These are phyloP conservation scores for Alternaria angustiovoidea DNA, from an alignment of 2,329 filamentous ascomycete genomes.

Conservation along the genomic window DNA sequence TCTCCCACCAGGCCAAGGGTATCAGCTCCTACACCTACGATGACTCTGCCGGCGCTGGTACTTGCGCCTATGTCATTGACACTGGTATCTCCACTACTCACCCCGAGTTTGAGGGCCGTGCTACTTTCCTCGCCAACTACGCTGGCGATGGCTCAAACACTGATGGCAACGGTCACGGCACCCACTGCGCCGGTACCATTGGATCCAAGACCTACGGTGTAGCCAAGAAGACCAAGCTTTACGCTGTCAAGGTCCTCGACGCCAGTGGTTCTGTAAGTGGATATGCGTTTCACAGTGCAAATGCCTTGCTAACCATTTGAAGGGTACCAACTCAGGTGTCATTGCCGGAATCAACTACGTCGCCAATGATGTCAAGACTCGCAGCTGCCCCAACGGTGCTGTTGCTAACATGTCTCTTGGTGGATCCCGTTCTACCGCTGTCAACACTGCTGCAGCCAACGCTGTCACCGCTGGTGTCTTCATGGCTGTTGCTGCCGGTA, in stretches of 20 bases:
- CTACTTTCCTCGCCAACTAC: slow-evolving; percentile 50
- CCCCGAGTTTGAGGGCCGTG: slow-evolving; percentile 52
- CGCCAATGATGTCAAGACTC: slow-evolving; percentile 44
- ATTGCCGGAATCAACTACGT: slow-evolving; percentile 52
- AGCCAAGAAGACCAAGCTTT: slow-evolving; percentile 50
- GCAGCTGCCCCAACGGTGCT: slow-evolving; percentile 47
- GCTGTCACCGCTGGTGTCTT: slow-evolving; percentile 50
- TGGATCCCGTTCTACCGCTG: slow-evolving; percentile 45
- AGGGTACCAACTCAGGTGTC: slow-evolving; percentile 53
- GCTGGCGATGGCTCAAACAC: slow-evolving; percentile 46
- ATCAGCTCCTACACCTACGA: slow-evolving; percentile 51
- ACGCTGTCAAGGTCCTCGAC: slow-evolving; percentile 53
- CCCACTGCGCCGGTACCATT: slow-evolving; percentile 50
- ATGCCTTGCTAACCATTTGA: slow-evolving; percentile 12
- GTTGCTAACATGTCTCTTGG: slow-evolving; percentile 54
- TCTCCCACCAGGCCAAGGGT: slow-evolving; percentile 47
- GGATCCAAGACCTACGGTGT: slow-evolving; percentile 51
- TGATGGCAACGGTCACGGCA: slow-evolving; percentile 53
- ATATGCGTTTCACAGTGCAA: slow-evolving; percentile 4
- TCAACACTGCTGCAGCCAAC: slow-evolving; percentile 50
- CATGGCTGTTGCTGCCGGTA: slow-evolving; percentile 53
- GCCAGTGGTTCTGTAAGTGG: slow-evolving; percentile 44
- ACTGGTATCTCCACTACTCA: slow-evolving; percentile 68
- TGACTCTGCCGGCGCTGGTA: slow-evolving; percentile 46
- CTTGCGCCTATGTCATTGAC: slow-evolving; percentile 70